A percentile compares a stretch with the other conserved stretches of the same genome.
Conservation (phyloP, 495 filamentous ascomycete genomes). For the Hypoxylon rickii region DNA sequence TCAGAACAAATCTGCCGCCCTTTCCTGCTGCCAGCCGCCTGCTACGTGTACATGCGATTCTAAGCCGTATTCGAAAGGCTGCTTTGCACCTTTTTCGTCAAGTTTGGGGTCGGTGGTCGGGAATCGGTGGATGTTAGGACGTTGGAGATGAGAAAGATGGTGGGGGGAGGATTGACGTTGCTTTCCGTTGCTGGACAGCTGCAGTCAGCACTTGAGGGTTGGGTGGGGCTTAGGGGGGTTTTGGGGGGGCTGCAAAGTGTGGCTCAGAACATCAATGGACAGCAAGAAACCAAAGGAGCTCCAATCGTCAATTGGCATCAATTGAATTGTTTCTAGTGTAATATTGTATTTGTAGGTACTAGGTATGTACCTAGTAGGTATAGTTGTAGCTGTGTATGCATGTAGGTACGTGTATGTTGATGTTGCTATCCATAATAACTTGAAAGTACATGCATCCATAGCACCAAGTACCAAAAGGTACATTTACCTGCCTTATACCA, state of each 20-base stretch:
- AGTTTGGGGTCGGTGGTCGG: constrained; percentile 1
- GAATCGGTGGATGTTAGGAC: constrained; percentile 22
- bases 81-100: constrained; percentile 16
- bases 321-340: too few relatives aligned
- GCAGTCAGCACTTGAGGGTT: constrained; percentile 1
- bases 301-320: too few relatives aligned
- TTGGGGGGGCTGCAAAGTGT: constrained; percentile 18
- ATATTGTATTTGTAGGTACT: constrained; percentile 1
- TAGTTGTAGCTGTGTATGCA: too few relatives aligned
- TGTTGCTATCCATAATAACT: too few relatives aligned
- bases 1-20: constrained; percentile 9
- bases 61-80: neutral
- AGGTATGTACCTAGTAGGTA: too few relatives aligned
- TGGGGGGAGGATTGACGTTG: constrained; percentile 30
- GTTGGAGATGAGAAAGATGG: constrained; percentile 2
- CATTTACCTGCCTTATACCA: too few relatives aligned
- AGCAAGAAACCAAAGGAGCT: neutral
- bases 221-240: constrained; percentile 13
- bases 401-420: too few relatives aligned
- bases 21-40: constrained; percentile 13
- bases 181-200: constrained; percentile 26
- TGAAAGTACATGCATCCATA: too few relatives aligned
- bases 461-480: neutral
- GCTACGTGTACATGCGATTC: constrained; percentile 31
- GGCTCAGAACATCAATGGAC: constrained; percentile 21